Evolutionary conservation across 192 early-diverging fungal genomes (phyloP), one percentile per base, ranked within the genome.

Genomic region (Dimargaris cristalligena): DNA sequence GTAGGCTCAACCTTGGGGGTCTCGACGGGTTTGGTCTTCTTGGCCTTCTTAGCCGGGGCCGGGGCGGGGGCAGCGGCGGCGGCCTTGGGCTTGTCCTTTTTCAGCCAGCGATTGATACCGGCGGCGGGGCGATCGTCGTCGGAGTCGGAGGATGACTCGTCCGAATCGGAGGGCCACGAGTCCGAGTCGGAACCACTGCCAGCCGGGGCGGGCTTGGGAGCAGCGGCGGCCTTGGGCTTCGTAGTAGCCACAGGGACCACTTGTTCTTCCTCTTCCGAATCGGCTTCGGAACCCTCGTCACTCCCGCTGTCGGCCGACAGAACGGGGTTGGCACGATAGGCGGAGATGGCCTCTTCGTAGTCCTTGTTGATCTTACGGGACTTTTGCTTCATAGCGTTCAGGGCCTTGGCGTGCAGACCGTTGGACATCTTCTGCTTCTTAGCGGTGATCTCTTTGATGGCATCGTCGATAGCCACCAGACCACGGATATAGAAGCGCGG

Each of bases 381-480:
- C 65, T 88, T 91, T 68, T 91, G 86, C 80, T 93, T 95, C 78
- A 96, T 84, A 49, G 84, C 79, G 71, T 85, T 95, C 65, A 93
- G 71, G 26, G 90, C 86, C 63, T 87, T 86, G 41, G 82, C 79
- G 56, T 88, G 80, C 49, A 69, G 75, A 44, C 86, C 74, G 64
- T 84, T 94, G 78, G 90, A 88, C 75, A 90, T 95, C 73, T 83
- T 86, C 52, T 80, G 74, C 8, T 77, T 73, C 29, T 81, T 74
- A 52, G 74, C 66, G 35, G 75, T 66, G n/a, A n/a, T n/a, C 47
- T 74, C 75, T 59, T 86, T 83, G 22, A 89, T 60, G 61, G 72
- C 66, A 60, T 93, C 88, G 59, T 99, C 94, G 29, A 96, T 67
- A 44, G 79, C 68, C 11, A 72, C 79, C 44, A 95, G 63, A 26